phyloP scores from a whole-genome alignment of 805 yeast species.

The Huiozyma sinensis region DNA sequence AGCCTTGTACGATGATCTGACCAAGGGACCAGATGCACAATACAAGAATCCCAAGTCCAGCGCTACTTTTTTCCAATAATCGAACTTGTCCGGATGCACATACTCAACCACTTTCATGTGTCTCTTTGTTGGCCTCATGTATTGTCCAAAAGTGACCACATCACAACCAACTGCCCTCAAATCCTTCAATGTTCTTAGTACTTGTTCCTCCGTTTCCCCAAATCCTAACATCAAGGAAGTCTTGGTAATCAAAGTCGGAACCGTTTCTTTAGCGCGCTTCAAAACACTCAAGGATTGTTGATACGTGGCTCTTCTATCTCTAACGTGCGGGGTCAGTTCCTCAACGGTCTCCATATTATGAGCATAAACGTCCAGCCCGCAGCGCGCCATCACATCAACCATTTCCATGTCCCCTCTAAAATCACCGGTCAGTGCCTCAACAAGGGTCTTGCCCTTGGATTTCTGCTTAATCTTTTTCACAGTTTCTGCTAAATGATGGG shows the following conservation, averaged over 20 bases:
- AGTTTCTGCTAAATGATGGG: slow-evolving; percentile 81
- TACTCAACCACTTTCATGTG: slow-evolving; percentile 98
- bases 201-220: slow-evolving; percentile 91
- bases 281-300: slow-evolving; percentile 76
- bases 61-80: slow-evolving; percentile 83
- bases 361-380: slow-evolving; percentile 93
- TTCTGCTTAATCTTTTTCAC: slow-evolving; percentile 74
- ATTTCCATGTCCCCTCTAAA: slow-evolving; percentile 80
- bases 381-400: slow-evolving; percentile 68
- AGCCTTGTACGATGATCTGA: slow-evolving; percentile 93
- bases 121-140: slow-evolving; percentile 97
- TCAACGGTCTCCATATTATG: slow-evolving; percentile 97
- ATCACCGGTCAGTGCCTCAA: slow-evolving; percentile 91
- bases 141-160: slow-evolving; percentile 96
- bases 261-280: slow-evolving; percentile 66
- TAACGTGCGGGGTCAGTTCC: slow-evolving; percentile 82
- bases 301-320: slow-evolving; percentile 95
- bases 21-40: slow-evolving; percentile 96
- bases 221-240: slow-evolving; percentile 94
- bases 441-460: slow-evolving; percentile 73
- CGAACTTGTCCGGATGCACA: slow-evolving; percentile 87
- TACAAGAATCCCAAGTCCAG: slow-evolving; percentile 84
- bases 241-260: slow-evolving; percentile 72
- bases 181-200: slow-evolving; percentile 63
- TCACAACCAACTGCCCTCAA: slow-evolving; percentile 72